Base-by-base conservation (phyloP, 768 basidiomycete species). In the Tubosaeta sp. region DNA sequence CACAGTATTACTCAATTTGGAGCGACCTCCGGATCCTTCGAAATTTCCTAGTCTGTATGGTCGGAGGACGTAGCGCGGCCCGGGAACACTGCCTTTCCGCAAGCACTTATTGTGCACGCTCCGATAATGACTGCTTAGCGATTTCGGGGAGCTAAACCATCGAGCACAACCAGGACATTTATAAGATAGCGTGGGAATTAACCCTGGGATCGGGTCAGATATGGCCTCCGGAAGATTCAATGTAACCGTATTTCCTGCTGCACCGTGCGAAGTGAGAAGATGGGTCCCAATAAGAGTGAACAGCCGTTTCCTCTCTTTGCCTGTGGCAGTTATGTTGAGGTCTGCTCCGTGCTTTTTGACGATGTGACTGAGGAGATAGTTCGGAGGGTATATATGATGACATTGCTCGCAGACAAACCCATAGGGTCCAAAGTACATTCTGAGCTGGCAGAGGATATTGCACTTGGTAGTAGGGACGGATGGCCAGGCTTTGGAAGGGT, bases 331-430 rank as follows among this genome's bases (percentile, higher is more conserved):
- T 2, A 50, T 34, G 32, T 27, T n/a, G 16, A 50, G 48, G 11
- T 50, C 39, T 5, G 12, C 13, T 4, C 5, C 4, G 32, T 50
- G 48, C 27, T 27, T 50, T 50, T 9, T 10, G 14, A 8, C 27
- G 8, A 50, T 50, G 25, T 50, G 48, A 0, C 26, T 19, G 22
- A 4, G 16, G n/a, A 50, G 48, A 6, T 43, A 31, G 2, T 14
- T 5, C 1, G 48, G 48, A 10, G 48, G 48, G 6, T 50, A 50
- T 17, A 50, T 22, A 1, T 34, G 17, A 7, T 38, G 29, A 4
- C 38, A 49, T 41, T 41, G 41, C n/a, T 49, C 38, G 17, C 38
- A 49, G 11, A 50, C 32, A 8, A 50, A 50, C 5, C 48, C 48
- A 26, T 50, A 26, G 16, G 31, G 48, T 0, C 48, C 41, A 43